Conservation (phyloP, 1,139 yeast species). For the Meyerozyma elateridarum region DNA sequence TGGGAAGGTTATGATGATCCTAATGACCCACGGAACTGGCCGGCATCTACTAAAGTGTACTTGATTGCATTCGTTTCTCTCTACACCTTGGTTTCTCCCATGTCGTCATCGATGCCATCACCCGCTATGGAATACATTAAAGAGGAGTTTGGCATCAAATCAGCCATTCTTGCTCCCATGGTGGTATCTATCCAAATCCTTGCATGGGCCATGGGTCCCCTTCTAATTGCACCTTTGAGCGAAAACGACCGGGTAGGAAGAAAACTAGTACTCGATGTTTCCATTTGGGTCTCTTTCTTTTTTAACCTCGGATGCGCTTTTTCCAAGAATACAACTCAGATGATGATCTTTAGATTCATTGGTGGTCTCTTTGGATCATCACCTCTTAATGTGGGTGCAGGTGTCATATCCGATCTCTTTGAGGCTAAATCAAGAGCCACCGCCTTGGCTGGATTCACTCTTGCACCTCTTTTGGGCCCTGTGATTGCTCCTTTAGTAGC, state of each 20-base stretch:
- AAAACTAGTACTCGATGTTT: conserved; percentile 33
- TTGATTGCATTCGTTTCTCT: conserved; percentile 34
- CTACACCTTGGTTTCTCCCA: conserved; percentile 42
- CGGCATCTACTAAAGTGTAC: conserved; percentile 20
- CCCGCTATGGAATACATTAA: conserved; percentile 38
- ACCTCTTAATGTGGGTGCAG: conserved; percentile 41
- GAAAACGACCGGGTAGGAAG: conserved; percentile 41
- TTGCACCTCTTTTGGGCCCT: conserved; percentile 45
- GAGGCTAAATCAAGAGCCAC: conserved; percentile 34
- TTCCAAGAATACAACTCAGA: conserved; percentile 23
- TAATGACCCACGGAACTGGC: conserved; percentile 41
- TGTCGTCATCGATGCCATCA: conserved; percentile 43
- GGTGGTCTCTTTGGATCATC: conserved; percentile 29
- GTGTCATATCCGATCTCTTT: conserved; percentile 30
- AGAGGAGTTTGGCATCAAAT: conserved; percentile 29
- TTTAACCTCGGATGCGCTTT: conserved; percentile 11
- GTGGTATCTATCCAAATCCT: conserved; percentile 41
- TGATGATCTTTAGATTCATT: conserved; percentile 24
- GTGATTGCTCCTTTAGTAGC: conserved; percentile 56
- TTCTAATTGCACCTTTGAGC: conserved; percentile 41
- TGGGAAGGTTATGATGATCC: conserved; percentile 37
- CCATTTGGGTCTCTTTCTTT: conserved; percentile 26
- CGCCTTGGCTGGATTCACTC: conserved; percentile 40
- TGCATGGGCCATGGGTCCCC: conserved; percentile 47
- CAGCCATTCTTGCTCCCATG: conserved; percentile 30